These are phyloP conservation scores for Sordaria brevicollis DNA, from an alignment of 495 filamentous ascomycete species.

Conservation along the genomic window DNA sequence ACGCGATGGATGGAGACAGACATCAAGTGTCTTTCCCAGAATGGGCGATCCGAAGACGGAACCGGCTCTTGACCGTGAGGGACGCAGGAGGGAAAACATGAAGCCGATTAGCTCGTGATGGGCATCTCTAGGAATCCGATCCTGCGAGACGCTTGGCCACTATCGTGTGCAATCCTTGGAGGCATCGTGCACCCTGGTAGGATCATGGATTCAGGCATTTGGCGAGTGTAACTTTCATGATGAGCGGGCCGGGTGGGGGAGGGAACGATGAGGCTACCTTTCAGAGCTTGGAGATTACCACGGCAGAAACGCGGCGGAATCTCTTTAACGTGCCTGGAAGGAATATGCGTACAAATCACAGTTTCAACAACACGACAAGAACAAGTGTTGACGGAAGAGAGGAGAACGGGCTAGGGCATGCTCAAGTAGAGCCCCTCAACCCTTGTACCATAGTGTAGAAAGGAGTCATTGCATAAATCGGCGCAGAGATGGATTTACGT, in stretches of 20 bases:
- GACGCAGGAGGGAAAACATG: neutral
- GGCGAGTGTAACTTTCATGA: neutral
- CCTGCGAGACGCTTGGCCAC: neutral
- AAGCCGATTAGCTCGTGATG: neutral
- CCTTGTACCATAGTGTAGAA: slow-evolving; percentile 19
- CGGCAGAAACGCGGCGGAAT: neutral
- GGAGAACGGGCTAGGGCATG: neutral
- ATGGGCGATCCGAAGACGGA: slow-evolving; percentile 13
- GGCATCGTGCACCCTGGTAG: too few species aligned
- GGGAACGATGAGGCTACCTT: neutral
- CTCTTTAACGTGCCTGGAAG: neutral
- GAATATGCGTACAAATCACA: neutral
- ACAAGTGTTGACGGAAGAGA: neutral
- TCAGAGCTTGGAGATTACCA: neutral
- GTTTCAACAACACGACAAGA: neutral
- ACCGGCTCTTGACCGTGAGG: neutral
- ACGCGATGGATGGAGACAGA: slow-evolving; percentile 6
- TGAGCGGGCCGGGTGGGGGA: neutral
- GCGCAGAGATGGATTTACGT: slow-evolving; percentile 1
- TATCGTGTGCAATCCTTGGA: neutral
- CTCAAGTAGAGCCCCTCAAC: neutral
- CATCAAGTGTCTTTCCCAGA: neutral
- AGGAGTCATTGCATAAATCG: slow-evolving; percentile 10
- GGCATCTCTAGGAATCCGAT: neutral
- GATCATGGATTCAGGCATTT: neutral